These are phyloP conservation scores for Paraurostyla sp. DNA, from an alignment of 73 alveolate species.

Conservation along the genomic window DNA sequence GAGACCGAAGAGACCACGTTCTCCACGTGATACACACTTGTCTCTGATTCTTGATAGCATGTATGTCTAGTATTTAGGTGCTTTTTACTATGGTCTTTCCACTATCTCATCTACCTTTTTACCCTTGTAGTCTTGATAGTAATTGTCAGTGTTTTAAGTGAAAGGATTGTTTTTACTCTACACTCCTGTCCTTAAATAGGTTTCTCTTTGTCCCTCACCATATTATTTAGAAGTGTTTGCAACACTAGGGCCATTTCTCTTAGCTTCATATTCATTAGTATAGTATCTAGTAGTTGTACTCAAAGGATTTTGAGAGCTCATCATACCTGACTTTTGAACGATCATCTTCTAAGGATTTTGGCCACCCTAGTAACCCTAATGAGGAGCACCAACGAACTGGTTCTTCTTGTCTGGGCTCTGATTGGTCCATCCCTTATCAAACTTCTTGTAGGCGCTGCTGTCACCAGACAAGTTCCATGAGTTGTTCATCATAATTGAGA, in stretches of 20 bases:
- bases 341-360: conserved; percentile 45
- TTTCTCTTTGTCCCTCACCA: conserved; percentile 50
- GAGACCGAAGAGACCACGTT: conserved; percentile 85
- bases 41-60: conserved; percentile 38
- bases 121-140: conserved; percentile 55
- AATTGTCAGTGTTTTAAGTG: not conserved
- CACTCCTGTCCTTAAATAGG: conserved; percentile 27
- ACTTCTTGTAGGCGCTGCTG: conserved; percentile 45
- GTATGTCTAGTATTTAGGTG: conserved; percentile 34
- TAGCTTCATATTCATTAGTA: conserved; percentile 3
- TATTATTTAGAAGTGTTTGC: conserved; percentile 27
- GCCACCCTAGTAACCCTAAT: conserved; percentile 42
- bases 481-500: conserved; percentile 80
- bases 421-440: conserved; percentile 69
- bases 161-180: conserved; percentile 54
- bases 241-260: conserved; percentile 19
- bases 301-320: conserved; percentile 59
- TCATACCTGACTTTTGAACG: conserved; percentile 54
- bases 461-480: conserved; percentile 76
- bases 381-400: conserved; percentile 32
- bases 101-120: conserved; percentile 40
- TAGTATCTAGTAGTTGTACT: conserved; percentile 53
- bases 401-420: conserved; percentile 46
- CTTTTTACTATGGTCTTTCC: conserved; percentile 21
- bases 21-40: conserved; percentile 77